Base-by-base conservation (phyloP, 371 early-diverging fungal species). In the Mucor racemosus region DNA sequence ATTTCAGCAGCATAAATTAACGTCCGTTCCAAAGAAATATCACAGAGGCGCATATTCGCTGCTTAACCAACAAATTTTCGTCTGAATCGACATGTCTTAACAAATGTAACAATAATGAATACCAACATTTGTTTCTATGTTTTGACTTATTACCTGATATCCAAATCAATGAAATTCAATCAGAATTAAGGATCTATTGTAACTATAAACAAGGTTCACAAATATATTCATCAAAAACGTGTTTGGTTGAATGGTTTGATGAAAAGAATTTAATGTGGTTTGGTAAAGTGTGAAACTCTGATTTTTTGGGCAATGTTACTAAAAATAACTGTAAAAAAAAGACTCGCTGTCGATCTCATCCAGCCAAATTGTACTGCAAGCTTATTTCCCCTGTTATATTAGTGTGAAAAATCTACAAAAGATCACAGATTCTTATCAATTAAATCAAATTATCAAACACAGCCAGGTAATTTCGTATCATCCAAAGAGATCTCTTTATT, bases 91-190 rank as follows among this genome's bases (percentile, higher is more conserved):
- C 57, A 4, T 42, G 15, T 7, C 59, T 53, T 15, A 64, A 60
- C 26, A 50, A 26, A 50, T 50, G 50, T 21, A 50, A 11, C 50
- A 21, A 13, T 26, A 21, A 50, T 21, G 50, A 11, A 26, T 26
- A 11, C 19, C 40, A 41, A 8, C 42, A 31, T 17, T 17, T 44
- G n/a, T 64, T 19, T 44, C 38, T 44, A 19, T 50, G 55, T 2
- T 68, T 68, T 62, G 64, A 64, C 38, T 33, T 68, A 38, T 34
- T 68, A 17, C 64, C 58, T 26, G 69, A 64, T 15, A 21, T 64
- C 4, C 15, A 3, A 7, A 1, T 5, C 0, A 9, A 11, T 10
- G 38, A 48, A 13, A 36, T 62, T n/a, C 19, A 53, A 26, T 13
- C 17, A 10, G 11, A 11, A 26, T 17, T 42, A 44, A 57, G 56